Conservation (phyloP, 2,329 filamentous ascomycete species). For the Talaromyces amestolkiae region DNA sequence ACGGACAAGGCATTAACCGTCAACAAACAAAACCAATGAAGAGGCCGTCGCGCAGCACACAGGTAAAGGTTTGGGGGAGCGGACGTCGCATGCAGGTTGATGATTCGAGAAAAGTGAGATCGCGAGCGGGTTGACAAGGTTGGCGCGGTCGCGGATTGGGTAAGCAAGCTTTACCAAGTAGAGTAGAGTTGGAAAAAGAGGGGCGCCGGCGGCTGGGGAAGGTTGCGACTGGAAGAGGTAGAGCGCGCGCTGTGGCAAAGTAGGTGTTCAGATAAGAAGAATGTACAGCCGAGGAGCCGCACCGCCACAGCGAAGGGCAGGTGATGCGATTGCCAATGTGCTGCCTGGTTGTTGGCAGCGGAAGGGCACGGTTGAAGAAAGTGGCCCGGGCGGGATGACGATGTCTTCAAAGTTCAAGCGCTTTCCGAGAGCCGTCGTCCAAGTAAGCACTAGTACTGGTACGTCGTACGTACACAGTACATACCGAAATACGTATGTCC, state of each 20-base stretch:
- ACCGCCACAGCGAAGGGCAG: conserved; percentile 16
- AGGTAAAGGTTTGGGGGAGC: conserved; percentile 22
- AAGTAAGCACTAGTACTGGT: not conserved
- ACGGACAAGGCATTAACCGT: not conserved
- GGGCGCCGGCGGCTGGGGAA: conserved; percentile 16
- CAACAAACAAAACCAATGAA: not conserved
- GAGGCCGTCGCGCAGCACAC: conserved; percentile 23
- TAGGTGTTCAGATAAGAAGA: not conserved
- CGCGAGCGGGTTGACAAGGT: conserved; percentile 13
- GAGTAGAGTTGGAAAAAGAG: conserved; percentile 11
- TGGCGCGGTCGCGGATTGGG: conserved; percentile 18
- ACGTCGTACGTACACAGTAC: not conserved
- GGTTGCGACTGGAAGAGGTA: not conserved
- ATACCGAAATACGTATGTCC: not conserved
- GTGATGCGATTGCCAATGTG: not conserved
- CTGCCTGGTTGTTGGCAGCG: not conserved
- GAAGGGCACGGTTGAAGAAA: not conserved
- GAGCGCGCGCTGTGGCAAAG: not conserved
- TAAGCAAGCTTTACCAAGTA: conserved; percentile 15
- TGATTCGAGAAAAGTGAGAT: conserved; percentile 13
- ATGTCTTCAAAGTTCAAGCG: not conserved
- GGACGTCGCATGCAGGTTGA: conserved; percentile 18
- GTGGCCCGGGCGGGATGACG: not conserved
- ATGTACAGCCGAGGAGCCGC: conserved; percentile 9
- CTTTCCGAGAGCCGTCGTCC: conserved; percentile 4